Evolutionary conservation across 768 basidiomycete genomes (phyloP).

Genomic region (Tephrocybe sp.): DNA sequence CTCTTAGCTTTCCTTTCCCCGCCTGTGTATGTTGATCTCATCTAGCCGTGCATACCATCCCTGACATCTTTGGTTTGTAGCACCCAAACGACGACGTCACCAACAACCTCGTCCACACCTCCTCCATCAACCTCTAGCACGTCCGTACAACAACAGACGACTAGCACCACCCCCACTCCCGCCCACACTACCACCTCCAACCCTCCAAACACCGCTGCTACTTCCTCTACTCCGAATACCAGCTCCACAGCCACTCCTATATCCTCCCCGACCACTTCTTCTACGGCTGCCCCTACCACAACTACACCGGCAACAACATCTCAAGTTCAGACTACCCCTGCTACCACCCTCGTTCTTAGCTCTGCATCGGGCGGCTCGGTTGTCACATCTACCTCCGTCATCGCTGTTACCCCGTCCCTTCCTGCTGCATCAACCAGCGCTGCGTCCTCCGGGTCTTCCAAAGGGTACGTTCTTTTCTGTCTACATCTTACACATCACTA

Average conservation of each 20-base stretch:
- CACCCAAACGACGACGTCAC: no score
- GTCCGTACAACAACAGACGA: not conserved
- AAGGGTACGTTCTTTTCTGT: constrained; percentile 7
- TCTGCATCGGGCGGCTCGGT: not conserved
- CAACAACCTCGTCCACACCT: not conserved
- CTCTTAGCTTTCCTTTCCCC: no score
- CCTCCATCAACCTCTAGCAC: not conserved
- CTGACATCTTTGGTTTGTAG: no score
- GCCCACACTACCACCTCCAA: not conserved
- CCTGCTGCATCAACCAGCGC: not conserved
- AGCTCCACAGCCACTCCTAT: constrained; percentile 1
- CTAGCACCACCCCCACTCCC: not conserved
- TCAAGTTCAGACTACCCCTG: not conserved
- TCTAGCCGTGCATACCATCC: no score
- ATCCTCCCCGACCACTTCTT: not conserved
- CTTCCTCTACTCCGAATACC: not conserved
- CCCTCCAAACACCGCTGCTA: not conserved
- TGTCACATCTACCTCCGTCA: constrained; percentile 10
- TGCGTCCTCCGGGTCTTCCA: constrained; percentile 2
- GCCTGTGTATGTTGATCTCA: no score
- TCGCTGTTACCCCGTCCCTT: constrained; percentile 4
- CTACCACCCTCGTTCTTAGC: not conserved
- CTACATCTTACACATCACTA: not conserved
- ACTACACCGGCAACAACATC: not conserved
- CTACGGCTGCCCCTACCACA: not conserved